Percentiles rank a stretch among this genome's conserved stretches.
Evolutionary conservation across 768 basidiomycete species (phyloP).

Genomic region (Psilocybe cyanescens): DNA sequence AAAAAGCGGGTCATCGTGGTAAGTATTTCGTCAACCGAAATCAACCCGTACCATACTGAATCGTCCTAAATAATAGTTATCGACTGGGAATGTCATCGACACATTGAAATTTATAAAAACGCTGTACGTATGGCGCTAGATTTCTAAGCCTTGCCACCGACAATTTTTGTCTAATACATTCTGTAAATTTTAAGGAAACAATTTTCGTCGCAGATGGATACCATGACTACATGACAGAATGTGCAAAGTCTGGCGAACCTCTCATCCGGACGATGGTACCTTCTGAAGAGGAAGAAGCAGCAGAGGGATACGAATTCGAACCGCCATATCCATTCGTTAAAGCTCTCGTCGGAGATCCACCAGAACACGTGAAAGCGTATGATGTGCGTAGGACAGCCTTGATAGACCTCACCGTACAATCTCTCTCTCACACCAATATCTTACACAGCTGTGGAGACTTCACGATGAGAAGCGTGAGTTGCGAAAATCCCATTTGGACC

Average conservation of each 20-base stretch:
- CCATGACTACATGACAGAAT: slow-evolving; percentile 48
- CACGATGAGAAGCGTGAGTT: slow-evolving; percentile 54
- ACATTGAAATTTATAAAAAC: slow-evolving; percentile 52
- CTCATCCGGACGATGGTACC: slow-evolving; percentile 58
- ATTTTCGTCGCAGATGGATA: slow-evolving; percentile 56
- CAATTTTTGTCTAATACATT: background rate
- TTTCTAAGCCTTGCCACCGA: background rate
- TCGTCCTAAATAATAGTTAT: slow-evolving; percentile 46
- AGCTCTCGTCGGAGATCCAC: slow-evolving; percentile 45
- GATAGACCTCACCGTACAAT: no score
- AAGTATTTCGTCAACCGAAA: background rate
- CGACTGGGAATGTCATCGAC: slow-evolving; percentile 63
- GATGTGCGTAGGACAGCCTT: slow-evolving; percentile 34
- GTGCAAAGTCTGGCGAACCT: slow-evolving; percentile 58
- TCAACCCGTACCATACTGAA: no score
- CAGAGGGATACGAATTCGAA: slow-evolving; percentile 22
- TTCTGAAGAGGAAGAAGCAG: slow-evolving; percentile 23
- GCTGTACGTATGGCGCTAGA: slow-evolving; percentile 29
- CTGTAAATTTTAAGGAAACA: slow-evolving; percentile 35
- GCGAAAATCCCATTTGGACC: slow-evolving; percentile 62
- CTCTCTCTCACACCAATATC: slow-evolving; percentile 26
- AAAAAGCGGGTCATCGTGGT: slow-evolving; percentile 56
- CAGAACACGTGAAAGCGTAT: slow-evolving; percentile 40
- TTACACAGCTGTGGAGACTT: slow-evolving; percentile 59
- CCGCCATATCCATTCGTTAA: slow-evolving; percentile 43